A percentile compares a stretch with the other conserved stretches of the same genome.
phyloP scores from a whole-genome alignment of 108 stramenopile genomes.

The Conticribra guillardii region DNA sequence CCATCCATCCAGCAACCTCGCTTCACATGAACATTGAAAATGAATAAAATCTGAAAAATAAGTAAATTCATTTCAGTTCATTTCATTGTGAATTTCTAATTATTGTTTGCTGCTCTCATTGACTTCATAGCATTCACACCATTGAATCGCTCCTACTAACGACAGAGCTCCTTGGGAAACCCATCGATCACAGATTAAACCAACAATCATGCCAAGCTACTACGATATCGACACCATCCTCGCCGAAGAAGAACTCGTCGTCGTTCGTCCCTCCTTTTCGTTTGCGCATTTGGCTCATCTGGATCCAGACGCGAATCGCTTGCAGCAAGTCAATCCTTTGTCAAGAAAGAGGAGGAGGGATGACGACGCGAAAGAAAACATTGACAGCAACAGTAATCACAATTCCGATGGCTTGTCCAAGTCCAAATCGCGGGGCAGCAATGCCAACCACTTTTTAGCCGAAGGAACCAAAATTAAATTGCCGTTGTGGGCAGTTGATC shows the following conservation, averaged over 20 bases:
- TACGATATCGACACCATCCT: slow-evolving; percentile 94
- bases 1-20: no score
- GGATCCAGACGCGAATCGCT: slow-evolving; percentile 65
- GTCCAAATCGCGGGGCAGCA: no score
- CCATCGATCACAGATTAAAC: no score
- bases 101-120: no score
- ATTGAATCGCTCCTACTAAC: no score
- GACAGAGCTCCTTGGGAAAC: no score
- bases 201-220: slow-evolving; percentile 69
- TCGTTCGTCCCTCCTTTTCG: slow-evolving; percentile 79
- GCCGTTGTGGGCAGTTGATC: slow-evolving; percentile 81
- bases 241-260: slow-evolving; percentile 94
- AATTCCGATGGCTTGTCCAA: no score
- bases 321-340: slow-evolving; percentile 6
- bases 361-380: slow-evolving; percentile 29
- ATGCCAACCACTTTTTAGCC: slow-evolving; percentile 33
- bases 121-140: no score
- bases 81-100: no score
- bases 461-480: slow-evolving; percentile 70
- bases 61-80: no score
- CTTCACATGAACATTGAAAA: no score
- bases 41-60: no score
- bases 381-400: background rate
- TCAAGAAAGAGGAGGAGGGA: background rate
- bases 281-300: slow-evolving; percentile 85